Percentiles rank a stretch among this genome's conserved stretches.
phyloP scores from a whole-genome alignment of 352 stramenopile species.

The Nothophytophthora sp. region DNA sequence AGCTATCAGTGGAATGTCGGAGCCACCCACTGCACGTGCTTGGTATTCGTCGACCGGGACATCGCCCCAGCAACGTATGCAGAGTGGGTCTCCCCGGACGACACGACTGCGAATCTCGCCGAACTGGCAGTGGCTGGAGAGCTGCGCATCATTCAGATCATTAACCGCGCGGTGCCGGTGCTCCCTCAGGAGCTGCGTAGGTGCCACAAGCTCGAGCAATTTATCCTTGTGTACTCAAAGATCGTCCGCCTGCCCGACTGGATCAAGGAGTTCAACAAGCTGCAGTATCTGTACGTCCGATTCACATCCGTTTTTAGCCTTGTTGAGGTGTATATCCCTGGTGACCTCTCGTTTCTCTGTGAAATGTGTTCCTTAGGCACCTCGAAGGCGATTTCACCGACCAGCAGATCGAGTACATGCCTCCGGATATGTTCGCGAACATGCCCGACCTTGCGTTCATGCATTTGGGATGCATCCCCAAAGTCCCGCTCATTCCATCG shows the following conservation, averaged over 20 bases:
- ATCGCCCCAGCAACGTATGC: slow-evolving; percentile 25
- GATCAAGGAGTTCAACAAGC: slow-evolving; percentile 22
- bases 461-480: slow-evolving; percentile 26
- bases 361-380: no score
- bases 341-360: no score
- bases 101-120: slow-evolving; percentile 27
- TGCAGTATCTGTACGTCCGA: slow-evolving; percentile 41
- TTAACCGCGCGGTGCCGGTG: slow-evolving; percentile 36
- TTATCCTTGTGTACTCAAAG: slow-evolving; percentile 40
- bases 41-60: slow-evolving; percentile 40
- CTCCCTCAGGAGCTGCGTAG: slow-evolving; percentile 32
- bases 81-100: slow-evolving; percentile 37
- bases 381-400: slow-evolving; percentile 37
- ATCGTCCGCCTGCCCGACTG: slow-evolving; percentile 21
- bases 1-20: slow-evolving; percentile 46
- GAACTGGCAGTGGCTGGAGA: slow-evolving; percentile 31
- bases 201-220: slow-evolving; percentile 32
- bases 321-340: no score
- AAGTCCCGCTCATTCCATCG: slow-evolving; percentile 31
- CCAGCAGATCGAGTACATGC: slow-evolving; percentile 16
- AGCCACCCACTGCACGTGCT: slow-evolving; percentile 32
- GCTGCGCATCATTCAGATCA: slow-evolving; percentile 43
- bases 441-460: slow-evolving; percentile 42
- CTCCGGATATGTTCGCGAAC: slow-evolving; percentile 23
- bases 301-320: no score